These are phyloP conservation scores for Cladobotryum mycophilum DNA, from an alignment of 2,329 filamentous ascomycete genomes.

Conservation along the genomic window DNA sequence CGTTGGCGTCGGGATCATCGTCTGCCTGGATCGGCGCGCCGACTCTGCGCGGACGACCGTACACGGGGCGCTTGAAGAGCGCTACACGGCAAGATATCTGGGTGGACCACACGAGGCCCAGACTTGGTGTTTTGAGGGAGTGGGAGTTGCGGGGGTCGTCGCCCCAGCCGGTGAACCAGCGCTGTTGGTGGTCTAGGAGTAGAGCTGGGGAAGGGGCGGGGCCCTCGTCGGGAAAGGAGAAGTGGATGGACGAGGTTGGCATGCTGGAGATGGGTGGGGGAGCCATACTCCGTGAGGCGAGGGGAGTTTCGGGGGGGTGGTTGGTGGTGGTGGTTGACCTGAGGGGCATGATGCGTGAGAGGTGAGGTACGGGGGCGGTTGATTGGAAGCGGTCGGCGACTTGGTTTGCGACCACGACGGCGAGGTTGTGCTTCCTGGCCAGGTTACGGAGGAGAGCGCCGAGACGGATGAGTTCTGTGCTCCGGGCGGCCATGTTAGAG, in stretches of 20 bases:
- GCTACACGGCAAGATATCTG: constrained; percentile 80
- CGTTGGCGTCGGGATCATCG: constrained; percentile 36
- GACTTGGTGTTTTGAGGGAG: constrained; percentile 70
- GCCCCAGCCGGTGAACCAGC: constrained; percentile 95
- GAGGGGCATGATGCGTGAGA: background rate
- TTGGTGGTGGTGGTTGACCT: background rate
- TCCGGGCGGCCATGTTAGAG: constrained; percentile 66
- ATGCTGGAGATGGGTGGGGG: constrained; percentile 27
- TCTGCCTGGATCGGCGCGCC: constrained; percentile 31
- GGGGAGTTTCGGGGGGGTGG: constrained; percentile 37
- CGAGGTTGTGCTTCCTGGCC: constrained; percentile 67
- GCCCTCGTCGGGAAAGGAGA: constrained; percentile 23
- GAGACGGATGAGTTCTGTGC: constrained; percentile 68
- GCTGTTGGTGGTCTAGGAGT: constrained; percentile 79
- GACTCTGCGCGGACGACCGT: constrained; percentile 31
- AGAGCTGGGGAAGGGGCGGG: constrained; percentile 47
- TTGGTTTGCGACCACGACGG: constrained; percentile 90
- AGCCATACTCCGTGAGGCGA: constrained; percentile 40
- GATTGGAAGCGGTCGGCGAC: constrained; percentile 76
- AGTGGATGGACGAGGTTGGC: constrained; percentile 36
- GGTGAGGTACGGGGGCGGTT: constrained; percentile 1
- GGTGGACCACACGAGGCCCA: constrained; percentile 87
- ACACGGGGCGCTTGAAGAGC: constrained; percentile 64
- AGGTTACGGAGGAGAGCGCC: constrained; percentile 70
- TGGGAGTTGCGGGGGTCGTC: constrained; percentile 50